Base-by-base conservation (phyloP, 1,139 yeast species). In the Saccharomycopsis crataegensis region DNA sequence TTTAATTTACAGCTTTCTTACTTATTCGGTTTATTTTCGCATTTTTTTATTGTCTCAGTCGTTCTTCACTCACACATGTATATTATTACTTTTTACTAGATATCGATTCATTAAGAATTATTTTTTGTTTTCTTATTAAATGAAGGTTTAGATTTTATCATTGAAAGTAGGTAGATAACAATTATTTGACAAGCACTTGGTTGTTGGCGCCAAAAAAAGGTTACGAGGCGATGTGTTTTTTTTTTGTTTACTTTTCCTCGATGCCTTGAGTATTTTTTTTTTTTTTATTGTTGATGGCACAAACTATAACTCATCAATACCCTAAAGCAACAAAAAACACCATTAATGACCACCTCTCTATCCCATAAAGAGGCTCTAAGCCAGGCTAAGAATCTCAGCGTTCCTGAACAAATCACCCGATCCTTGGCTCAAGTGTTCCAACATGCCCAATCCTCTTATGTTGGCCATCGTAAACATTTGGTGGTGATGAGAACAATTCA, bases 381-480 rank as follows among this genome's bases (percentile, higher is more conserved):
- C 8, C 49, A 40, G 42, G 47, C 50, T 1, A 49, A 47, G 12
- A 46, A 43, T 9, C 36, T 52, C 11, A 37, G 53, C 6, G 49
- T 54, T 36, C 66, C 64, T 8, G 70, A 62, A 54, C 61, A 70
- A 56, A 66, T 77, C 37, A 68, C 17, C 46, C 54, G 59, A 11
- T 79, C 86, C 1, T 72, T 88, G 62, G 81, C 86, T 0, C 82
- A 79, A 55, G 82, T 84, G 2, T 91, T 91, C 64, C 94, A 86
- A 62, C 93, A 85, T 57, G 89, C 94, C 0, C 98, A 91, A 62
- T 59, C 69, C 42, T 76, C 87, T 1, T 73, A 83, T 41, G 83
- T 93, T 0, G 85, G 91, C 2, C 97, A 90, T 67, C 73, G 87
- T 48, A 85, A 87, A 62, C 81, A 87, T 55, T 80, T 83, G 7